These are phyloP conservation scores for Myriangium duriaei DNA, from an alignment of 2,329 filamentous ascomycete species.

Conservation along the genomic window DNA sequence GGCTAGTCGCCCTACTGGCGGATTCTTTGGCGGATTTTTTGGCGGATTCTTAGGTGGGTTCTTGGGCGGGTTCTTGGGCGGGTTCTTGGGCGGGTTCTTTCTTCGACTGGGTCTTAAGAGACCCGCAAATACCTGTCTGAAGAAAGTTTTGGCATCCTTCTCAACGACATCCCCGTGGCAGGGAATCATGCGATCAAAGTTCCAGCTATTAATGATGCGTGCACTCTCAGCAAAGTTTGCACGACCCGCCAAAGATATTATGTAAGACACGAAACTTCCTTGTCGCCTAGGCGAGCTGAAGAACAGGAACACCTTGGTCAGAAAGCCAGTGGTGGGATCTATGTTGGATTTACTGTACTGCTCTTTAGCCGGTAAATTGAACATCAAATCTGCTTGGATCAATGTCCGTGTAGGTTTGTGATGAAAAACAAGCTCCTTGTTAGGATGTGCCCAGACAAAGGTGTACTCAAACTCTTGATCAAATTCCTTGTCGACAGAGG, in stretches of 20 bases:
- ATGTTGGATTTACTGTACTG: slow-evolving; percentile 53
- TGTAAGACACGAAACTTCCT: slow-evolving; percentile 75
- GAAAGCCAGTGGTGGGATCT: slow-evolving; percentile 42
- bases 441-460: slow-evolving; percentile 66
- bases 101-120: too few relatives aligned
- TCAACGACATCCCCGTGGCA: slow-evolving; percentile 91
- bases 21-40: too few relatives aligned
- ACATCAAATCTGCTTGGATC: slow-evolving; percentile 81
- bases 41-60: too few relatives aligned
- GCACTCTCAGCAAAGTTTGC: slow-evolving; percentile 57
- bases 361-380: slow-evolving; percentile 79
- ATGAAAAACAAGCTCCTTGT: slow-evolving; percentile 78
- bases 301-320: slow-evolving; percentile 44
- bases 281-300: slow-evolving; percentile 54
- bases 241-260: slow-evolving; percentile 49
- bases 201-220: slow-evolving; percentile 60
- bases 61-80: too few relatives aligned
- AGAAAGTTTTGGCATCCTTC: slow-evolving; percentile 58
- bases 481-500: slow-evolving; percentile 61
- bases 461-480: slow-evolving; percentile 75
- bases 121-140: slow-evolving; percentile 63
- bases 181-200: slow-evolving; percentile 73
- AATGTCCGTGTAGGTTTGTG: slow-evolving; percentile 68
- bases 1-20: too few relatives aligned
- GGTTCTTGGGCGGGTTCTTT: too few relatives aligned